Percentiles rank a stretch among this genome's conserved stretches.
Evolutionary conservation across 768 basidiomycete species (phyloP).

Genomic region (Tulasnella sp.): DNA sequence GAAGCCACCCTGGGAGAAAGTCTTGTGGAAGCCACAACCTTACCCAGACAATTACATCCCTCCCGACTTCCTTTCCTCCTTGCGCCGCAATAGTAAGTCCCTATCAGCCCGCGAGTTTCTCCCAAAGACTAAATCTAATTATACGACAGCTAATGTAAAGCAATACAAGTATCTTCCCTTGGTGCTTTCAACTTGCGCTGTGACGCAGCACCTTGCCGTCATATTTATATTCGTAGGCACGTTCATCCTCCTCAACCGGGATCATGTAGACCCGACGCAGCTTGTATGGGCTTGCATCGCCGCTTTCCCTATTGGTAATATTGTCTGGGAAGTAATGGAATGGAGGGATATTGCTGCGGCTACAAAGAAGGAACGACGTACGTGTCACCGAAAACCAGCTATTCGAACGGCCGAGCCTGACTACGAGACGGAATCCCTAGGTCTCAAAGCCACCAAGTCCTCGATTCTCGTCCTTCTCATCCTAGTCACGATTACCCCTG

Average conservation of each 20-base stretch:
- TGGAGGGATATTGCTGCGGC: constrained; percentile 14
- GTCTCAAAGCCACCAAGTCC: constrained; percentile 60
- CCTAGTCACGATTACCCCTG: constrained; percentile 87
- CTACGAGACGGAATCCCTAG: not conserved
- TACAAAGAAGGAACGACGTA: constrained; percentile 25
- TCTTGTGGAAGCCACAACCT: constrained; percentile 76
- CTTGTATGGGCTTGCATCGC: constrained; percentile 67
- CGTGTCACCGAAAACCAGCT: not conserved
- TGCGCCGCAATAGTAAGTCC: constrained; percentile 74
- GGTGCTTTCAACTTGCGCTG: constrained; percentile 68
- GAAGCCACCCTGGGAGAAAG: constrained; percentile 59
- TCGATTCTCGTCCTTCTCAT: constrained; percentile 86
- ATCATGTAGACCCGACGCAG: constrained; percentile 64
- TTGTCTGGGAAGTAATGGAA: constrained; percentile 60
- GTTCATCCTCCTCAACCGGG: constrained; percentile 63
- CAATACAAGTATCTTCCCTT: constrained; percentile 78
- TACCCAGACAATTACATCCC: constrained; percentile 89
- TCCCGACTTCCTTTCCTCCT: constrained; percentile 71
- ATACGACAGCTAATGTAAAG: constrained; percentile 67
- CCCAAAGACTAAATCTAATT: not conserved
- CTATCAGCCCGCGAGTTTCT: not conserved
- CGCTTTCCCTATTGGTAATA: constrained; percentile 64
- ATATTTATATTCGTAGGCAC: constrained; percentile 81
- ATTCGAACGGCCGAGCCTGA: constrained; percentile 14
- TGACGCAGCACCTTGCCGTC: constrained; percentile 82